A percentile compares a stretch with the other conserved stretches of the same genome.
Conservation (phyloP, 768 basidiomycete genomes). For the Pleurotus eryngii region DNA sequence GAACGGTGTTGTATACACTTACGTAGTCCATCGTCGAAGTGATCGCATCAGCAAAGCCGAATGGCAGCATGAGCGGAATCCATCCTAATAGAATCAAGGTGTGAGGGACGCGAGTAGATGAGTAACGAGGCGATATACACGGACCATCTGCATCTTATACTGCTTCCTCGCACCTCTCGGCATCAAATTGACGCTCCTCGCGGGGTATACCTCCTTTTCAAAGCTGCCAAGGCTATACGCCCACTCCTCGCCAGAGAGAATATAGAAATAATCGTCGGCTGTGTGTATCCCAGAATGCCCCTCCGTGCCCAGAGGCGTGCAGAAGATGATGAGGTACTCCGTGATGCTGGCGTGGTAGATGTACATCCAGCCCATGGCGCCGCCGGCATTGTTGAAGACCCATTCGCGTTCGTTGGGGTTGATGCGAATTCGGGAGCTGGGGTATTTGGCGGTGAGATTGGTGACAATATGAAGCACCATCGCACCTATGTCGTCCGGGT, state of each 20-base stretch:
- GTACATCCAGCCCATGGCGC: slow-evolving; percentile 98
- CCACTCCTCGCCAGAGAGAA: slow-evolving; percentile 92
- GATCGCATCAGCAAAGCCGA: slow-evolving; percentile 83
- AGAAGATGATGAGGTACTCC: slow-evolving; percentile 95
- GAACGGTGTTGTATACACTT: slow-evolving; percentile 74
- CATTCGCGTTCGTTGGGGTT: slow-evolving; percentile 71
- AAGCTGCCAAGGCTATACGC: slow-evolving; percentile 80
- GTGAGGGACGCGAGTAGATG: background rate
- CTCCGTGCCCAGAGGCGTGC: slow-evolving; percentile 95
- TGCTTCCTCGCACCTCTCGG: slow-evolving; percentile 86
- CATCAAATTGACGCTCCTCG: slow-evolving; percentile 84
- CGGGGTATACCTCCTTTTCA: slow-evolving; percentile 79
- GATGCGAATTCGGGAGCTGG: slow-evolving; percentile 33
- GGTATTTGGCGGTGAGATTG: slow-evolving; percentile 75
- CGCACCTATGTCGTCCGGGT: slow-evolving; percentile 59
- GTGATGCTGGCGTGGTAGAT: slow-evolving; percentile 95
- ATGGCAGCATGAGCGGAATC: slow-evolving; percentile 96
- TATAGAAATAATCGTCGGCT: slow-evolving; percentile 98
- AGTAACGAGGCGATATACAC: slow-evolving; percentile 7
- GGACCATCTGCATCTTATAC: slow-evolving; percentile 99
- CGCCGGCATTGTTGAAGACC: slow-evolving; percentile 97
- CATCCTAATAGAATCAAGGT: slow-evolving; percentile 60
- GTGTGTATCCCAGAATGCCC: slow-evolving; percentile 93
- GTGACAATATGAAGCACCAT: slow-evolving; percentile 81
- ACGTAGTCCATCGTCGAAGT: slow-evolving; percentile 87